Evolutionary conservation across 257 asterid species (phyloP), one percentile per base, ranked within the genome.

Genomic region (Handroanthus guayacan): DNA sequence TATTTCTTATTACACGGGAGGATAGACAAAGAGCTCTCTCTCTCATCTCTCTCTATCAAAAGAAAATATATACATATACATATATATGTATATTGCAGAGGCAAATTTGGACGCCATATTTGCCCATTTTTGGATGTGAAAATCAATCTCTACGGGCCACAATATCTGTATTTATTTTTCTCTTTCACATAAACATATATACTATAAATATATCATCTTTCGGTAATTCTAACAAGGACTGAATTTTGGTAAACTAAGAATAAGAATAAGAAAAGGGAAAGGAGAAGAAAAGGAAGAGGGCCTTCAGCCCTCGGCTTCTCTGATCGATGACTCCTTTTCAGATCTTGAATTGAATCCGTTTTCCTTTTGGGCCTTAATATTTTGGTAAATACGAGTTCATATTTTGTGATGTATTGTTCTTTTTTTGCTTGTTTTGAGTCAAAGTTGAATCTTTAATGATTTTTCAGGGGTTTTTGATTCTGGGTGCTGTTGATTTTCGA

Each of bases 231-330:
- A 79, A 78, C 85, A 81, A 82, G 77, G 83, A 83, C 85, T 86
- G 86, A 81, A 78, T 80, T 84, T 84, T 81, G 81, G 69, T 78
- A 47, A 75, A 79, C 82, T 75, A 75, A 76, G 62, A 69, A 45
- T 20, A 69, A 69, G 61, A 69, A 73, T 78, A 82, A 68, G 77
- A 75, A 57, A 83, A 76, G 77, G 76, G 75, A 75, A 64, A 78
- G 81, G 75, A 71, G 84, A 81, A 85, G 87, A 80, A 82, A 76
- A 80, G 1, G 77, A 82, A 81, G 83, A 84, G 92, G 92, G 84
- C 86, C 82, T 76, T 68, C 37, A 82, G 86, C 89, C 88, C 88
- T 86, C 91, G 87, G 87, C 89, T 92, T 84, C 64, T 70, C 84
- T 84, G 0, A 61, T 81, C 89, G 78, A 77, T 81, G 89, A 83